Conservation (phyloP, 225 moss, liverwort and hornwort genomes). For the Marchantia paleacea region DNA sequence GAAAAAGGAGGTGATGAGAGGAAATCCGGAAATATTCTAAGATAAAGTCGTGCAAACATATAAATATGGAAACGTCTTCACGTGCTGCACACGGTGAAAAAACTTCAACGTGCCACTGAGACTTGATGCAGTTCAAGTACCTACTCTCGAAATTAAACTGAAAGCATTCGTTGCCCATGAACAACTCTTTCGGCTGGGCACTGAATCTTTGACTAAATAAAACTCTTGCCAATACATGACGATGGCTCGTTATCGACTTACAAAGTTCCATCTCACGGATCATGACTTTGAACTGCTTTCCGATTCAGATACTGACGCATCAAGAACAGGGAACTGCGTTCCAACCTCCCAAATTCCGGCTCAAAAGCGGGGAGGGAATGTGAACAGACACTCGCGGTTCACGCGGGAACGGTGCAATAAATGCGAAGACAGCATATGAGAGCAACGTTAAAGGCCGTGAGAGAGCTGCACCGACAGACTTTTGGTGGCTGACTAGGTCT, state of each 20-base stretch:
- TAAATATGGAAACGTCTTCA: background rate
- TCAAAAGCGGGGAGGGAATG: background rate
- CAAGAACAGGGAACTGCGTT: background rate
- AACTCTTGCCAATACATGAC: background rate
- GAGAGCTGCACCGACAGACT: background rate
- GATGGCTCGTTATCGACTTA: background rate
- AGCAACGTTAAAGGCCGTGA: too few species aligned
- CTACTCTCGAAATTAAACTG: background rate
- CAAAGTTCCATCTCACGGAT: background rate
- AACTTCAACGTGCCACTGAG: background rate
- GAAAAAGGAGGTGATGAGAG: background rate
- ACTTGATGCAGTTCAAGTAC: background rate
- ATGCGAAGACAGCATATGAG: background rate
- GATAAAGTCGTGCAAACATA: background rate
- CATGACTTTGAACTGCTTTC: background rate
- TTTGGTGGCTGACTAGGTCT: slow-evolving; percentile 19
- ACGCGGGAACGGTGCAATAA: background rate
- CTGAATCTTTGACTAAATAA: background rate
- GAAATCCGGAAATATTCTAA: background rate
- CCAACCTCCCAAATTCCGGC: background rate
- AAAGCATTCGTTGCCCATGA: background rate
- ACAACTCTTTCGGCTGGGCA: background rate
- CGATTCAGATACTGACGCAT: background rate
- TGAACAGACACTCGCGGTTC: background rate
- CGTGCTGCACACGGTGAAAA: background rate